Evolutionary conservation across 208 protist species (phyloP), one percentile per base, ranked within the genome.

Genomic region (Trichomonas tenax): DNA sequence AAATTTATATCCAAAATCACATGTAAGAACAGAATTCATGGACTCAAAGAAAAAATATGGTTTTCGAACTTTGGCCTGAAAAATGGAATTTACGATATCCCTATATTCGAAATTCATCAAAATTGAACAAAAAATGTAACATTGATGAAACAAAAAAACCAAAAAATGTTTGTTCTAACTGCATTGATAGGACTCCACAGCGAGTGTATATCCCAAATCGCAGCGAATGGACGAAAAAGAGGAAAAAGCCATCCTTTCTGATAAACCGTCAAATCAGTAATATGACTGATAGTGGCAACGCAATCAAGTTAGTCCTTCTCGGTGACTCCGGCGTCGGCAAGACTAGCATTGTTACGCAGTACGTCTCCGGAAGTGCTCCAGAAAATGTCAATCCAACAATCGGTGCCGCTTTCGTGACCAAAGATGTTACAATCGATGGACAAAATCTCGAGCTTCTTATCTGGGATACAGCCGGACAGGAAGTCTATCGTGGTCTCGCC

Each of bases 371-470:
- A 34, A 51, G 17, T 48, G 82, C 82, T 8, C 38, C 82, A 44
- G 40, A 89, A 44, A 89, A 89, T 46, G 82, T 89, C 23, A 89
- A 89, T n/a, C 82, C 82, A 89, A 93, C 86, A 93, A 93, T 93
- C 44, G 86, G 86, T 38, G 86, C 34, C 46, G 86, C 23, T 51
- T 93, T 93, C 86, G 36, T 41, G 26, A 93, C 34, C 26, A 48
- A 51, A 38, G 36, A 34, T 26, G 21, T 93, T 8, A 58, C 40
- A 38, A 93, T 93, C 26, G 44, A 93, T 38, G 86, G n/a, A 6
- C 17, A 93, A 48, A n/a, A 44, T 23, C 26, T 48, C 36, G 44
- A 93, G 38, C 40, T 93, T 34, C 44, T 41, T 48, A 51, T 93
- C 31, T 93, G 40, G 40, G 86, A 93, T 93, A 93, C 86, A 93